A percentile compares a stretch with the other conserved stretches of the same genome.
Conservation (phyloP, 352 stramenopile species). For the Phytophthora agathidicida region DNA sequence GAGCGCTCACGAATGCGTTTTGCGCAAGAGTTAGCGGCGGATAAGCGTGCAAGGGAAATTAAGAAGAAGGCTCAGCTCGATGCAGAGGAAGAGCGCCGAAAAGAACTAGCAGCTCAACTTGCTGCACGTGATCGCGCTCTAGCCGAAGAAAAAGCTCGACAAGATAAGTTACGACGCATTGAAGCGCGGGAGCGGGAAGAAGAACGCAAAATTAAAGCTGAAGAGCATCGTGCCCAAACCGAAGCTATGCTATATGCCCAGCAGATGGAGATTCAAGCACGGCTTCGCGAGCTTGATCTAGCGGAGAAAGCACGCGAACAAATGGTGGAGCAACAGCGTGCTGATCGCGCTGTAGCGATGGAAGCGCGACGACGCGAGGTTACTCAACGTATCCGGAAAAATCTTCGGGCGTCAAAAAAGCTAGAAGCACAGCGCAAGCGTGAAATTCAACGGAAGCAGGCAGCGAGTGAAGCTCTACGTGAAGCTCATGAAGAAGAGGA, state of each 20-base stretch:
- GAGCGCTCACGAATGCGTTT: constrained; percentile 68
- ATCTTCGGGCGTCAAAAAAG: constrained; percentile 67
- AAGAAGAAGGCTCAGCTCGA: constrained; percentile 86
- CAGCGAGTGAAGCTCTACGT: constrained; percentile 56
- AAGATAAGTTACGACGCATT: constrained; percentile 71
- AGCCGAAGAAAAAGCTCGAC: constrained; percentile 76
- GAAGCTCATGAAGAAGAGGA: constrained; percentile 71
- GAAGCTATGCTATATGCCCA: constrained; percentile 65
- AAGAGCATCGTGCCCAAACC: constrained; percentile 69
- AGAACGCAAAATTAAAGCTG: constrained; percentile 74
- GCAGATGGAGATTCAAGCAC: constrained; percentile 66
- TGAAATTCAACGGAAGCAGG: constrained; percentile 70
- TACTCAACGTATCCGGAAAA: constrained; percentile 67
- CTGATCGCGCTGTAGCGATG: constrained; percentile 69
- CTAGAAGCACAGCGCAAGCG: constrained; percentile 68
- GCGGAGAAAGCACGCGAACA: constrained; percentile 70
- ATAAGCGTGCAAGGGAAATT: constrained; percentile 80
- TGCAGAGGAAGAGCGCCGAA: constrained; percentile 78
- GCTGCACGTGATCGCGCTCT: constrained; percentile 75
- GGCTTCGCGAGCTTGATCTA: constrained; percentile 64
- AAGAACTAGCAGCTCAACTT: constrained; percentile 66
- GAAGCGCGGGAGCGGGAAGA: constrained; percentile 74
- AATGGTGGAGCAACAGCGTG: constrained; percentile 75
- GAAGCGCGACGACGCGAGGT: constrained; percentile 67
- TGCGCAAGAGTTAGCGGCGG: constrained; percentile 72